Conservation (phyloP, 2,329 filamentous ascomycete genomes). For the Celoporthe dispersa region DNA sequence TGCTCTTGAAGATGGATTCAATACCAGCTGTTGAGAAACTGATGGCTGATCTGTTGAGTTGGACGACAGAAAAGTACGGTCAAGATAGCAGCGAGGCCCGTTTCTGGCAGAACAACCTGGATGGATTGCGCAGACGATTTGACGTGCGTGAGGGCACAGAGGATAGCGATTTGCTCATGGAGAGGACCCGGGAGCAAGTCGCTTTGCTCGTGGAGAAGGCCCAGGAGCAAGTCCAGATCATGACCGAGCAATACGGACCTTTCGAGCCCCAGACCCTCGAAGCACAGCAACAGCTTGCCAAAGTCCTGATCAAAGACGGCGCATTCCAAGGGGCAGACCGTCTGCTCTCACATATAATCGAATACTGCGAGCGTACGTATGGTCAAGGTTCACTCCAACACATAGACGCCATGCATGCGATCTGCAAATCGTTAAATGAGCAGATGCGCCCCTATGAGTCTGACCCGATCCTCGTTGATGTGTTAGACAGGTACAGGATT, state of each 20-base stretch:
- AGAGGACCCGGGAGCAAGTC: no score
- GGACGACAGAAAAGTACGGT: background rate
- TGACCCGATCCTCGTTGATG: background rate
- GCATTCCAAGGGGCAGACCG: background rate
- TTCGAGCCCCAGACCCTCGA: background rate
- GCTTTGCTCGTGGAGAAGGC: slow-evolving; percentile 12
- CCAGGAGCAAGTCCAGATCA: background rate
- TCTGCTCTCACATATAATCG: background rate
- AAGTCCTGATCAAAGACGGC: background rate
- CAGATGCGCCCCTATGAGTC: slow-evolving; percentile 4
- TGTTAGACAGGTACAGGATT: background rate
- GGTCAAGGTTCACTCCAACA: background rate
- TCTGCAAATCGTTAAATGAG: background rate
- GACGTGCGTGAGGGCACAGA: background rate
- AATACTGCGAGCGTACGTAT: background rate
- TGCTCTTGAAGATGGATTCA: background rate
- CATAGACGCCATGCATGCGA: background rate
- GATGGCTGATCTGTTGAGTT: background rate
- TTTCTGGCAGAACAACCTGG: background rate
- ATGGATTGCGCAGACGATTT: background rate
- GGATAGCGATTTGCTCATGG: no score
- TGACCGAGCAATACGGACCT: background rate
- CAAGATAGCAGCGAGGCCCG: background rate
- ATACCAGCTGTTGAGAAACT: background rate
- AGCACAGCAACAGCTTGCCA: background rate